Evolutionary conservation across 331 rosid species (phyloP), one percentile per base, ranked within the genome.

Genomic region (Rhamnella rubrinervis): DNA sequence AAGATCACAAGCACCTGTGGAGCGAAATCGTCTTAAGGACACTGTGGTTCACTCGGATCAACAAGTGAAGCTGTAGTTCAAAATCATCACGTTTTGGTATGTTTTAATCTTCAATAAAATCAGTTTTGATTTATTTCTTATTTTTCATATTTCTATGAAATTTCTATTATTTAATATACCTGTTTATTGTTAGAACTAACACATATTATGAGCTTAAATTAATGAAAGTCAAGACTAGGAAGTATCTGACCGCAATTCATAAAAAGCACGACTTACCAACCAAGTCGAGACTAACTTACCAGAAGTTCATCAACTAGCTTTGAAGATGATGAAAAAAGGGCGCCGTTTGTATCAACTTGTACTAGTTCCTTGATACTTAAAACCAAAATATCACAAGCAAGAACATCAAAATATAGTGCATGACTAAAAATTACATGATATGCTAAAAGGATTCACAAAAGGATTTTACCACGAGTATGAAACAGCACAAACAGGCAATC

Each of bases 401-500:
- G 49, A 62, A 59, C 8, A 81, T 71, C 67, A 75, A 14, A 18
- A 53, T 19, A 57, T 16, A 61, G 25, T 21, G 4, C 35, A 73
- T 23, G 70, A 58, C 61, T 58, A 46, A 70, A 65, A 53, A 65
- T 21, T 37, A 46, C 47, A 52, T 38, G 2, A 55, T 50, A 23
- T 13, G 55, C 37, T 63, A 60, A 70, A 65, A 66, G 1, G 46
- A 17, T 41, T 57, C 57, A 68, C 16, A 58, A 49, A 4, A 41
- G 51, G 59, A 63, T 58, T 75, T 70, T 77, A 93, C 98, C 98
- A 93, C 60, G 97, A 93, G 82, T 93, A 93, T 8, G 98, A 90
- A 79, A 90, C 98, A 9, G 98, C 98, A 78, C 97, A 93, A 77
- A 90, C 98, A 38, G 97, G 98, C 69, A 93, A 81, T 58, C 98